phyloP scores from a whole-genome alignment of 768 basidiomycete genomes.

The Epithele typhae region DNA sequence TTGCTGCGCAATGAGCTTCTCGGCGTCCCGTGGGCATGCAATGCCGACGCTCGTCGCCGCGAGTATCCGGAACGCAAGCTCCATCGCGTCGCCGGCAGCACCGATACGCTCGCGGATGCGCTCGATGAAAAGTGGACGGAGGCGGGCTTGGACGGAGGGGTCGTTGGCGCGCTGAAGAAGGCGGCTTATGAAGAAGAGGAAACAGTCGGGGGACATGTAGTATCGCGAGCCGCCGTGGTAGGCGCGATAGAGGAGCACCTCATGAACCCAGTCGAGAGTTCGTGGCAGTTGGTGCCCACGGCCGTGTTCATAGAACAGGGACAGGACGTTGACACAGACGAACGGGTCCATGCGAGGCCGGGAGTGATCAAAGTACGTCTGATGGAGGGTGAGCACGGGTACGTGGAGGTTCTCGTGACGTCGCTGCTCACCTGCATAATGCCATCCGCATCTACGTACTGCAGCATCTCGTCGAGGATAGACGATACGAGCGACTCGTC shows the following conservation, averaged over 20 bases:
- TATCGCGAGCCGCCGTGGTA: constrained; percentile 54
- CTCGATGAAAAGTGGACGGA: constrained; percentile 39
- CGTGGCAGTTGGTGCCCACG: constrained; percentile 40
- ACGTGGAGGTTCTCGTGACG: too few species aligned
- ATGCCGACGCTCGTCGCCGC: constrained; percentile 32
- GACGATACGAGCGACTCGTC: constrained; percentile 31
- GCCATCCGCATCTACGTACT: constrained; percentile 44
- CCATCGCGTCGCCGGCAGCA: constrained; percentile 45
- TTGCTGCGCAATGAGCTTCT: constrained; percentile 42
- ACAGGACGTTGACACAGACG: constrained; percentile 47
- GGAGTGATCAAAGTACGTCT: constrained; percentile 51
- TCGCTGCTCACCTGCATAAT: constrained; percentile 30
- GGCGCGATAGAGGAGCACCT: constrained; percentile 47
- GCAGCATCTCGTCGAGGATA: constrained; percentile 56
- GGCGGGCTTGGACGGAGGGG: constrained; percentile 28
- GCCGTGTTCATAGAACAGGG: constrained; percentile 45
- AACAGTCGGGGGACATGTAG: constrained; percentile 48
- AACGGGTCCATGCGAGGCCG: constrained; percentile 51
- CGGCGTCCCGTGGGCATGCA: constrained; percentile 31
- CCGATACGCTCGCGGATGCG: constrained; percentile 49
- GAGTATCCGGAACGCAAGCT: constrained; percentile 52
- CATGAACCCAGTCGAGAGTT: constrained; percentile 46
- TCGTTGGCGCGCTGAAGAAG: constrained; percentile 35
- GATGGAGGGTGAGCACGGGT: neutral
- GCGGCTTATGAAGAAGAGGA: constrained; percentile 47